Conservation (phyloP, 2,329 filamentous ascomycete species). For the Phyllosticta capitalensis region DNA sequence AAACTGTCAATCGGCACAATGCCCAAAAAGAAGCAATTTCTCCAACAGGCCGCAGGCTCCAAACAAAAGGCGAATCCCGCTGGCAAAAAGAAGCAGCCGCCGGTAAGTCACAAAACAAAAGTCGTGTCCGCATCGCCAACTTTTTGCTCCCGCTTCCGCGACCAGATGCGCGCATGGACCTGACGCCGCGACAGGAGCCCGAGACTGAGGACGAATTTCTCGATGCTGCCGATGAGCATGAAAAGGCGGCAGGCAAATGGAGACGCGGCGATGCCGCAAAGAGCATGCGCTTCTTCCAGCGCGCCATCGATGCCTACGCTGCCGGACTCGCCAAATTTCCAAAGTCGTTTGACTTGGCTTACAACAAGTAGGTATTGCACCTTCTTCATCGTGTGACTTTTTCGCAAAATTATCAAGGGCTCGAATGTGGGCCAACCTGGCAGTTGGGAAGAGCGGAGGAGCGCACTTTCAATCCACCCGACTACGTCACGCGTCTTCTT, state of each 20-base stretch:
- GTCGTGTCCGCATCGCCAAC: background rate
- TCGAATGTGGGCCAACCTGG: too few species aligned
- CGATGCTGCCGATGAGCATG: slow-evolving; percentile 56
- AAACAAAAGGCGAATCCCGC: background rate
- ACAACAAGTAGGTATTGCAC: slow-evolving; percentile 57
- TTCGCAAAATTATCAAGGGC: background rate
- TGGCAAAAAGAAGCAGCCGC: slow-evolving; percentile 7
- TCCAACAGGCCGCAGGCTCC: background rate
- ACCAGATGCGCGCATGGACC: background rate
- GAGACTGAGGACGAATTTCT: slow-evolving; percentile 59
- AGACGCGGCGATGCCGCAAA: slow-evolving; percentile 61
- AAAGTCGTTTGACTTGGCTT: slow-evolving; percentile 58
- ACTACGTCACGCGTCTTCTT: background rate
- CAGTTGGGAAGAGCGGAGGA: background rate
- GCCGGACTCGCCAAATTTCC: slow-evolving; percentile 53
- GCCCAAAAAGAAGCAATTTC: slow-evolving; percentile 9
- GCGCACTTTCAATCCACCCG: background rate
- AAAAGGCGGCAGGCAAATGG: slow-evolving; percentile 68
- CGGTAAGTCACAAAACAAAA: background rate
- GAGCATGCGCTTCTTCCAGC: slow-evolving; percentile 50
- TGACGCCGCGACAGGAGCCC: slow-evolving; percentile 34
- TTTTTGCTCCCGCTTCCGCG: background rate
- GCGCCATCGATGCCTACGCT: slow-evolving; percentile 58
- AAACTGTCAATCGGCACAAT: background rate
- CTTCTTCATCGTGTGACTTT: background rate